These are phyloP conservation scores for Termitomyces sp. DNA, from an alignment of 768 basidiomycete genomes.

Conservation along the genomic window DNA sequence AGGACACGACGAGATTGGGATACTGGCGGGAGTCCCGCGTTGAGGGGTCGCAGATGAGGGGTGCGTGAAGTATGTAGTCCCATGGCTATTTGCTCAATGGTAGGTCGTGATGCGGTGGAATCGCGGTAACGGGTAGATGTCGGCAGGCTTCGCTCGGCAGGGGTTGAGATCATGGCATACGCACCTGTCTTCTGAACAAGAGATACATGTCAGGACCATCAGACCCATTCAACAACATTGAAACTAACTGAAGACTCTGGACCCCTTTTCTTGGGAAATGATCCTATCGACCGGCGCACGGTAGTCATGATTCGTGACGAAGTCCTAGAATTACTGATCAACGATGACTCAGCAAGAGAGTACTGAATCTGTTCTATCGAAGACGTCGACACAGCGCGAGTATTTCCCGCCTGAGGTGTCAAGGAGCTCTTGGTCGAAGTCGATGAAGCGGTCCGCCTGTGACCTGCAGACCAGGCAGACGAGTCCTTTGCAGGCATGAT, in stretches of 20 bases:
- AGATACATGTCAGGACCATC: not conserved
- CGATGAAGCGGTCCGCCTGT: slow-evolving; percentile 10
- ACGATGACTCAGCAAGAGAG: slow-evolving; percentile 1
- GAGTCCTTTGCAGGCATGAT: slow-evolving; percentile 13
- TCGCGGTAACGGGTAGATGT: slow-evolving; percentile 29
- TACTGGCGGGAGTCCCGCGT: slow-evolving; percentile 21
- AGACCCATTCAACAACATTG: not conserved
- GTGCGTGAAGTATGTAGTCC: slow-evolving; percentile 74
- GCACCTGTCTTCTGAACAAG: slow-evolving; percentile 8
- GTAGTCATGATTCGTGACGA: slow-evolving; percentile 20
- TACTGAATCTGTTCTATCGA: not conserved
- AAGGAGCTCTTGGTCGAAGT: slow-evolving; percentile 6
- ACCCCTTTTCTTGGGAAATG: slow-evolving; percentile 17
- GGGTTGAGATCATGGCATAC: slow-evolving; percentile 35
- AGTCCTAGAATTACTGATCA: slow-evolving; percentile 9
- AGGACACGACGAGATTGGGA: slow-evolving; percentile 28
- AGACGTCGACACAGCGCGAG: not conserved
- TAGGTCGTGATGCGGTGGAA: slow-evolving; percentile 45
- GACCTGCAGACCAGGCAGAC: slow-evolving; percentile 7
- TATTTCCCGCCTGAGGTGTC: not conserved
- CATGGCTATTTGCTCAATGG: slow-evolving; percentile 76
- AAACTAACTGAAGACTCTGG: slow-evolving; percentile 13
- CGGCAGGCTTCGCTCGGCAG: slow-evolving; percentile 29
- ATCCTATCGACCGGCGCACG: slow-evolving; percentile 16
- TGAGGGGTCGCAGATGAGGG: slow-evolving; percentile 54